Base-by-base conservation (phyloP, 345 rosid species). In the Iberis pinnata region DNA sequence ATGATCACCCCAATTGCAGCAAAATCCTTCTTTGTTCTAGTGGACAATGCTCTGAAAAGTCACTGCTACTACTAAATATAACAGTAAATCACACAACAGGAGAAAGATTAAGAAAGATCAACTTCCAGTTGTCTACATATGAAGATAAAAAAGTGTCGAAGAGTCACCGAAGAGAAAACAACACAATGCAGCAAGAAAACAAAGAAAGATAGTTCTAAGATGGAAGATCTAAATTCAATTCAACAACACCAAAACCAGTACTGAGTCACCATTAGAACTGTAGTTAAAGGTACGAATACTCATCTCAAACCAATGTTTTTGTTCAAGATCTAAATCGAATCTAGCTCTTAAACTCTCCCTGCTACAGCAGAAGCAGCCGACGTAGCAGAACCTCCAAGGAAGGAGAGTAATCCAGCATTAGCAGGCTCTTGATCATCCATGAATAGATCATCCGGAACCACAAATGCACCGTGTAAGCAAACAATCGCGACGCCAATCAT, bases 391-490 rank as follows among this genome's bases (percentile, higher is more conserved):
- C 46, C 46, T 17, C 72, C 72, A 2, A 67, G 47, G 42, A 67
- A 67, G 0, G 67, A 60, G 26, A 67, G 58, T 13, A 67, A 48
- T 7, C 72, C 72, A 12, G 58, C 52, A 16, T 41, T 61, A 4
- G 22, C 57, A 53, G 61, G 52, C 35, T 67, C 62, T 56, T 60
- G 62, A 5, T 67, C 62, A 26, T 67, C 72, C 27, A 67, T n/a
- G 26, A 67, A 67, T 27, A 67, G 14, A 60, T 67, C 72, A 60
- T 67, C 72, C 0, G 67, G 67, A 54, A 61, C 72, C 45, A 39
- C 41, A 60, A 67, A 67, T 16, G 67, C 72, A 19, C 72, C 72
- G 47, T 67, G 72, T 10, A 54, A 41, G 12, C 62, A 67, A 48
- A 67, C 61, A 24, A 67, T 42, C 46, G 45, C 72, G 0, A 48